Conservation (phyloP, 176 grass and related monocot genomes). For the Saccharum officinarum region DNA sequence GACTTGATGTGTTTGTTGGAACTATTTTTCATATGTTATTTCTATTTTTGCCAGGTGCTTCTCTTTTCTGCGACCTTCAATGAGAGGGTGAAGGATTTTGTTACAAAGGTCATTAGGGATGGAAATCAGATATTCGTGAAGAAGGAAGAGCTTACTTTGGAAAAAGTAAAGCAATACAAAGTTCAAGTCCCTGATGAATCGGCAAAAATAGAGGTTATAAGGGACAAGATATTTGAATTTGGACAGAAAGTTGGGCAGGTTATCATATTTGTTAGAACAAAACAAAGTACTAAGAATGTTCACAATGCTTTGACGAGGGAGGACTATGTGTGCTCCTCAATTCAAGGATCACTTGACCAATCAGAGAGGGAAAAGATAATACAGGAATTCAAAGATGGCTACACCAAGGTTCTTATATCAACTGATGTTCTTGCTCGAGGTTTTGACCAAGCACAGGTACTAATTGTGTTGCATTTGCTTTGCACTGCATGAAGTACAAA, state of each 20-base stretch:
- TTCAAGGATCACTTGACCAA: slow-evolving; percentile 92
- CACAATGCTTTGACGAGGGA: slow-evolving; percentile 70
- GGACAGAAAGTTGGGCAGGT: slow-evolving; percentile 93
- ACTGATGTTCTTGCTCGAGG: slow-evolving; percentile 89
- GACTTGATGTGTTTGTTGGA: slow-evolving; percentile 17
- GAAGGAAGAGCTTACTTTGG: slow-evolving; percentile 90
- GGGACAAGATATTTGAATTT: slow-evolving; percentile 88
- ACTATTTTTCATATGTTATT: slow-evolving; percentile 13
- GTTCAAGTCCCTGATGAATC: slow-evolving; percentile 76
- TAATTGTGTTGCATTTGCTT: slow-evolving; percentile 7
- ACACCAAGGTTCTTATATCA: slow-evolving; percentile 90
- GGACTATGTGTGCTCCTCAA: slow-evolving; percentile 87
- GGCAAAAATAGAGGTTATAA: slow-evolving; percentile 89
- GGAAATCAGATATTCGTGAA: slow-evolving; percentile 95
- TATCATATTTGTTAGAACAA: slow-evolving; percentile 92
- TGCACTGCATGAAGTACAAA: not conserved
- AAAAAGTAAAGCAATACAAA: slow-evolving; percentile 96
- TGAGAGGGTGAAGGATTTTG: slow-evolving; percentile 88
- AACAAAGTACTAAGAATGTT: slow-evolving; percentile 65
- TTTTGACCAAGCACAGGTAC: slow-evolving; percentile 98
- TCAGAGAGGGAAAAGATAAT: slow-evolving; percentile 82
- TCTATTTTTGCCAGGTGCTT: slow-evolving; percentile 60
- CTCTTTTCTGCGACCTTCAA: slow-evolving; percentile 97
- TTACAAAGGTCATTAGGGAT: slow-evolving; percentile 70
- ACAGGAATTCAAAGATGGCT: slow-evolving; percentile 91